phyloP scores from a whole-genome alignment of 2,329 filamentous ascomycete genomes.

The Penicillium sp. region DNA sequence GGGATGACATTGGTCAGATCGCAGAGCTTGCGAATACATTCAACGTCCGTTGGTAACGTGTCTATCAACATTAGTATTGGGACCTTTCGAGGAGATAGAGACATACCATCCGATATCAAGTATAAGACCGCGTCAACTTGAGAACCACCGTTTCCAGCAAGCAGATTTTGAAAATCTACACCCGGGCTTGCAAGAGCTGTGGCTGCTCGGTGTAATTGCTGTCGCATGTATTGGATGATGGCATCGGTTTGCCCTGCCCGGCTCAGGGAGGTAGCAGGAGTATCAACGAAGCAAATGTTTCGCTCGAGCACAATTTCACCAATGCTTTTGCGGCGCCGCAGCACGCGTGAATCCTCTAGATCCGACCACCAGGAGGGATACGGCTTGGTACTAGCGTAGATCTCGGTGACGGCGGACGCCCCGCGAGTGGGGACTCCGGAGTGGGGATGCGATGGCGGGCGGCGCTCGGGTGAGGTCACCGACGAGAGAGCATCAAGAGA shows the following conservation, averaged over 20 bases:
- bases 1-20: conserved; percentile 79
- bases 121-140: conserved; percentile 85
- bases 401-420: conserved; percentile 52
- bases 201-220: conserved; percentile 59
- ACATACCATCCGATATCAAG: conserved; percentile 60
- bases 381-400: conserved; percentile 73
- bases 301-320: conserved; percentile 77
- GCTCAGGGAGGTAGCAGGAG: conserved; percentile 56
- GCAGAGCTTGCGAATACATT: conserved; percentile 65
- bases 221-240: conserved; percentile 67
- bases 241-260: conserved; percentile 51
- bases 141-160: conserved; percentile 75
- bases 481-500: conserved; percentile 39
- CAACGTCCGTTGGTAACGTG: conserved; percentile 60
- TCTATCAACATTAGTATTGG: conserved; percentile 36
- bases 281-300: conserved; percentile 92
- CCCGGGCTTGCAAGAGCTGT: conserved; percentile 60
- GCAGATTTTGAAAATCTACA: conserved; percentile 66
- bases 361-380: conserved; percentile 90
- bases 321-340: conserved; percentile 63
- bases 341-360: conserved; percentile 58
- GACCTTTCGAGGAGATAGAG: neutral
- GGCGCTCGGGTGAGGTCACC: conserved; percentile 14
- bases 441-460: conserved; percentile 20
- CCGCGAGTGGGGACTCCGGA: conserved; percentile 18